These are phyloP conservation scores for Dictyostelium firmibasis DNA, from an alignment of 78 protist genomes.

Conservation along the genomic window DNA sequence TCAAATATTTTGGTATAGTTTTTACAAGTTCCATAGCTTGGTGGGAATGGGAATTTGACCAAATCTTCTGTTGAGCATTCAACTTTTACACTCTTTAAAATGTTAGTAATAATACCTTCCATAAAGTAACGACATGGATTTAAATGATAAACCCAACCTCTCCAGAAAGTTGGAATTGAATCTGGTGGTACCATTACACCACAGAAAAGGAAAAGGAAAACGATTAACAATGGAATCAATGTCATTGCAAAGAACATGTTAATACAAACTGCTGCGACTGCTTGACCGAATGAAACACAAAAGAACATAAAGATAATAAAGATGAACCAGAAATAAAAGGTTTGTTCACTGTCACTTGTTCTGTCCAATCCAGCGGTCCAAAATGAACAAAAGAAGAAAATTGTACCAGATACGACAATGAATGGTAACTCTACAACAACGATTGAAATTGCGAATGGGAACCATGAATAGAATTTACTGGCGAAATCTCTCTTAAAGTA, in stretches of 20 bases:
- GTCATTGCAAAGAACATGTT: conserved; percentile 53
- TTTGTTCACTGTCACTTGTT: not conserved
- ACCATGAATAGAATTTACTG: conserved; percentile 51
- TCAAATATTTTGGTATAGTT: not conserved
- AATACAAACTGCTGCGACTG: conserved; percentile 57
- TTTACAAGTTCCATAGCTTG: conserved; percentile 12
- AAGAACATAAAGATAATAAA: conserved; percentile 34
- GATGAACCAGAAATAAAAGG: conserved; percentile 66
- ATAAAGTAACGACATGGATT: conserved; percentile 58
- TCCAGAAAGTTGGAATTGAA: conserved; percentile 40
- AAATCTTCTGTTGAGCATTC: conserved; percentile 29
- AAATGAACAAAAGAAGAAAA: conserved; percentile 31
- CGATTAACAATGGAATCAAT: conserved; percentile 50
- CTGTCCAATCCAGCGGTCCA: conserved; percentile 48
- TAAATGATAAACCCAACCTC: conserved; percentile 25
- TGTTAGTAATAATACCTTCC: conserved; percentile 70
- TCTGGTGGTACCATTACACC: conserved; percentile 70
- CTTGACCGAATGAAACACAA: conserved; percentile 68
- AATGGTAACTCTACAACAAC: conserved; percentile 63
- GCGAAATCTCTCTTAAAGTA: conserved; percentile 60
- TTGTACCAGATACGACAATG: conserved; percentile 17
- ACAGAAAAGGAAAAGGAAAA: conserved; percentile 50
- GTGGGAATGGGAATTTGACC: conserved; percentile 21
- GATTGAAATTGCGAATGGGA: conserved; percentile 51
- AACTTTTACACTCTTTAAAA: not conserved